Conservation (phyloP, 129 eudicot species). For the Chrysanthemum makinoi region DNA sequence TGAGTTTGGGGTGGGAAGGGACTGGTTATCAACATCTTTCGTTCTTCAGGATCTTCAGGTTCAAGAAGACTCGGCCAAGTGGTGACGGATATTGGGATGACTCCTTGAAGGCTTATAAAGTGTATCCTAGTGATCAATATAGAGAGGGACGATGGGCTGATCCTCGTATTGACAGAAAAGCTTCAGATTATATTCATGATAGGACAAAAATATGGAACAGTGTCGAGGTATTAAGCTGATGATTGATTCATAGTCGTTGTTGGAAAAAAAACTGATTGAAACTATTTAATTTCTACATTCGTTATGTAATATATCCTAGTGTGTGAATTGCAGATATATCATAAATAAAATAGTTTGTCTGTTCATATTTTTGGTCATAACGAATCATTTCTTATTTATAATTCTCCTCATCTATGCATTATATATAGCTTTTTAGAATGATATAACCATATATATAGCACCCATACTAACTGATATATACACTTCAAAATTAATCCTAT, state of each 20-base stretch:
- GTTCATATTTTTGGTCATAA: too few species aligned
- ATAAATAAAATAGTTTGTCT: too few species aligned
- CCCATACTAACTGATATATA: too few species aligned
- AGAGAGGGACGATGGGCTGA: slow-evolving; percentile 31
- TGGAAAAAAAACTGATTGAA: neutral
- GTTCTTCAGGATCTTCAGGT: slow-evolving; percentile 23
- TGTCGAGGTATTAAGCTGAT: slow-evolving; percentile 30
- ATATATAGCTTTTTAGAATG: too few species aligned
- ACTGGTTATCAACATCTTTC: neutral
- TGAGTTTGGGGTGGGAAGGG: too few species aligned
- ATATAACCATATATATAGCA: too few species aligned
- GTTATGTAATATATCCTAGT: neutral
- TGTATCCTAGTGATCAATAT: slow-evolving; percentile 38
- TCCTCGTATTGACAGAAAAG: slow-evolving; percentile 38
- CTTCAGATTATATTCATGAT: slow-evolving; percentile 28
- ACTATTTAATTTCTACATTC: neutral
- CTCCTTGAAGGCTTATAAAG: slow-evolving; percentile 38
- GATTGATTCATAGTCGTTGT: neutral
- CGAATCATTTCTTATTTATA: too few species aligned
- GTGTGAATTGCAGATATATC: too few species aligned
- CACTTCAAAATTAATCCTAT: too few species aligned
- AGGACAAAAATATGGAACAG: slow-evolving; percentile 37
- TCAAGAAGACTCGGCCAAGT: slow-evolving; percentile 23
- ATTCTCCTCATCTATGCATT: too few species aligned
- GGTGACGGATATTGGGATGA: slow-evolving; percentile 33